Conservation (phyloP, 352 stramenopile genomes). For the Globisporangium megalacanthum region DNA sequence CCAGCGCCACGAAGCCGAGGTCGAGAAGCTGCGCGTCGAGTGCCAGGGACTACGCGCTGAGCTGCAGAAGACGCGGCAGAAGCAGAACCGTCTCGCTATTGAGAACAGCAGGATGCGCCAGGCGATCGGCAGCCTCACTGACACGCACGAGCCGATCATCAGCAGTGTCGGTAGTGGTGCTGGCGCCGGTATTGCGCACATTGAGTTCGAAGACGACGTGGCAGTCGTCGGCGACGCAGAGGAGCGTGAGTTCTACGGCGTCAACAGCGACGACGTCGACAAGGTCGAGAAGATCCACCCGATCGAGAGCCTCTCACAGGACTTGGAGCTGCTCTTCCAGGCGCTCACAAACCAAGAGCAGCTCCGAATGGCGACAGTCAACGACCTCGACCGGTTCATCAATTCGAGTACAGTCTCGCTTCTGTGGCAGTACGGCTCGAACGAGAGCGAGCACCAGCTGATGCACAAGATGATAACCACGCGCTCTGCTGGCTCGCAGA, state of each 20-base stretch:
- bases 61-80: conserved; percentile 46
- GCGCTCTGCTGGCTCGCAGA: conserved; percentile 36
- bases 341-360: conserved; percentile 34
- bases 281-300: conserved; percentile 33
- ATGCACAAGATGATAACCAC: conserved; percentile 53
- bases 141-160: conserved; percentile 13
- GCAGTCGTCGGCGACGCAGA: conserved; percentile 28
- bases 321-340: conserved; percentile 56
- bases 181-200: conserved; percentile 11
- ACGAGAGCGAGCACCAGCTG: conserved; percentile 36
- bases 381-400: conserved; percentile 64
- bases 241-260: conserved; percentile 43
- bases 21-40: conserved; percentile 26
- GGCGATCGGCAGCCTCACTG: conserved; percentile 31
- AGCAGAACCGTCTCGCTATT: conserved; percentile 35
- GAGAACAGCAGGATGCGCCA: conserved; percentile 49
- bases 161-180: background rate
- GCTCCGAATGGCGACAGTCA: conserved; percentile 33
- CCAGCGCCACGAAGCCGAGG: conserved; percentile 32
- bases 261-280: conserved; percentile 30
- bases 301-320: conserved; percentile 46
- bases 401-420: conserved; percentile 58
- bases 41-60: conserved; percentile 41
- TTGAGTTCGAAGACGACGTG: conserved; percentile 26
- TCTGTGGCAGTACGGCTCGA: conserved; percentile 63